A percentile compares a stretch with the other conserved stretches of the same genome.
phyloP scores from a whole-genome alignment of 345 rosid species.

The Eucalyptus lansdowneana region DNA sequence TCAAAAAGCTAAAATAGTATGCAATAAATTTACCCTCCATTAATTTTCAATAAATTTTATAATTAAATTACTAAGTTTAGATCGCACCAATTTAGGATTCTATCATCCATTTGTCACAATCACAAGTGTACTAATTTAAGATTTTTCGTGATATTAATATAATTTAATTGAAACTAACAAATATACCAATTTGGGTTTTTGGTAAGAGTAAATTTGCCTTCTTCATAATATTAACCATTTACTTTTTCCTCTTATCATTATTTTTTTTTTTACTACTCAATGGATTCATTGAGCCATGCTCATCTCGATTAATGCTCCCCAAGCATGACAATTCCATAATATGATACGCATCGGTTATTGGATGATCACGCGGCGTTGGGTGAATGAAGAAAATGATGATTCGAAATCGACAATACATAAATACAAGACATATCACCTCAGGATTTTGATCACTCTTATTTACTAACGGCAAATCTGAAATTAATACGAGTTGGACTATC shows the following conservation, averaged over 20 bases:
- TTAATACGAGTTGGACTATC: neutral
- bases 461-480: neutral
- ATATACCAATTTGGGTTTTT: no score
- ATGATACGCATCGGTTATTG: neutral
- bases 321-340: neutral
- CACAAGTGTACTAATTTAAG: fast-evolving
- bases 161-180: no score
- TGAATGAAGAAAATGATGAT: neutral
- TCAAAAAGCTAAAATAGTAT: no score
- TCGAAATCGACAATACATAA: neutral
- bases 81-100: fast-evolving
- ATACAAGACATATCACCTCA: neutral
- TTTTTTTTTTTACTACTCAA: neutral
- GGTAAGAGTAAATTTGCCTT: no score
- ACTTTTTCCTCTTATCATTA: neutral
- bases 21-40: no score
- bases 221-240: no score
- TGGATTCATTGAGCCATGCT: neutral
- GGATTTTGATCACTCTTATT: neutral
- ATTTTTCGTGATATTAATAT: no score
- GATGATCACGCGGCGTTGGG: neutral
- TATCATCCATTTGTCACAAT: fast-evolving
- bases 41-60: no score
- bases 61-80: no score
- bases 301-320: neutral